Percentiles rank a stretch among this genome's conserved stretches.
phyloP scores from a whole-genome alignment of 228 moss, liverwort and hornwort species.

The Sphagnum fallax region DNA sequence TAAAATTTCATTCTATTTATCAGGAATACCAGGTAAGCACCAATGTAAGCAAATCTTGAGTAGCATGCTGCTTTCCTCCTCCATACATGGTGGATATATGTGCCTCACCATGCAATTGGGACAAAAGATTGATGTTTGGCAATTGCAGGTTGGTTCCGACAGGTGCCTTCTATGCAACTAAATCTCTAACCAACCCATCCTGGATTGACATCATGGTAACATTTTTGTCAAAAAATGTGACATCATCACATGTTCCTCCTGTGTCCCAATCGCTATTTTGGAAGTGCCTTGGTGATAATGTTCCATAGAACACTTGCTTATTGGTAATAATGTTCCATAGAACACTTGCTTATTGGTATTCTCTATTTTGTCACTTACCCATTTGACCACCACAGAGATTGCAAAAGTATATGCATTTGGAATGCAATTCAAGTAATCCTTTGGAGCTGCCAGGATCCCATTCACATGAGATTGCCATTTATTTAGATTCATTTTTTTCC shows the following conservation, averaged over 20 bases:
- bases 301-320: conserved; percentile 31
- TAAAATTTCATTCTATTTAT: conserved; percentile 78
- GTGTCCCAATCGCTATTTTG: conserved; percentile 79
- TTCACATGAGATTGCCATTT: conserved; percentile 31
- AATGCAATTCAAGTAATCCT: conserved; percentile 14
- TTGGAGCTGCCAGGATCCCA: conserved; percentile 16
- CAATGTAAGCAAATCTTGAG: conserved; percentile 81
- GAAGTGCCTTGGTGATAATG: conserved; percentile 63
- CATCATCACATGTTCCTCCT: conserved; percentile 58
- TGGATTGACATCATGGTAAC: conserved; percentile 2
- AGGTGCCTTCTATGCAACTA: conserved; percentile 38
- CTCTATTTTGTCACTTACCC: conserved; percentile 15
- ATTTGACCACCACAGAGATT: conserved; percentile 28
- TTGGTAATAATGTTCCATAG: conserved; percentile 31
- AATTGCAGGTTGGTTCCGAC: conserved; percentile 30
- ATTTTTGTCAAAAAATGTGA: conserved; percentile 4
- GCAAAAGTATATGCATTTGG: conserved; percentile 33
- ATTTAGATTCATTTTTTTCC: conserved; percentile 35
- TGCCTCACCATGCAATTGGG: conserved; percentile 35
- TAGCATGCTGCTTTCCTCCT: conserved; percentile 4
- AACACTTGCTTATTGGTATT: conserved; percentile 24
- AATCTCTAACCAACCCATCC: conserved; percentile 18
- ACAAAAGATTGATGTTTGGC: conserved; percentile 48
- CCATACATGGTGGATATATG: conserved; percentile 70
- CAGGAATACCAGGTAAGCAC: conserved; percentile 85